These are phyloP conservation scores for Neurospora sp. DNA, from an alignment of 495 filamentous ascomycete species.

Conservation along the genomic window DNA sequence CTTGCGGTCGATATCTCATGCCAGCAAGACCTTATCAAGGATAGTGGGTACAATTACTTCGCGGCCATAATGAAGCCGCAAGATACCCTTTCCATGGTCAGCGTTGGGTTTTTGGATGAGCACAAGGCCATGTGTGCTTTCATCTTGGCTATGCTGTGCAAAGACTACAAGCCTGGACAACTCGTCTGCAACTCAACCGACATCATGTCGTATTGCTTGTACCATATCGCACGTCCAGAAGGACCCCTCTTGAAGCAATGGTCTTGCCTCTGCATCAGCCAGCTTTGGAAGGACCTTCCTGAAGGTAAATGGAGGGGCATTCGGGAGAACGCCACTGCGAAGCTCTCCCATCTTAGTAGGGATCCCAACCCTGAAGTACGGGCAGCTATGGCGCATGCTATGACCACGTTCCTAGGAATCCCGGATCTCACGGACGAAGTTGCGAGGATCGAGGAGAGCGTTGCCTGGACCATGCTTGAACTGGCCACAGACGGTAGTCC, in stretches of 20 bases:
- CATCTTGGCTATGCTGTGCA: conserved; percentile 93
- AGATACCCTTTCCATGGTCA: conserved; percentile 71
- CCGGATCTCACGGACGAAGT: conserved; percentile 88
- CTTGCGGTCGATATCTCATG: conserved; percentile 90
- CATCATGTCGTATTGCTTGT: conserved; percentile 73
- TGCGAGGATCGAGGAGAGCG: conserved; percentile 74
- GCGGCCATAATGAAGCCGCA: conserved; percentile 76
- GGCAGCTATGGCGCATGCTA: conserved; percentile 82
- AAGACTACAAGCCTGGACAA: conserved; percentile 81
- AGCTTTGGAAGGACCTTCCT: conserved; percentile 82
- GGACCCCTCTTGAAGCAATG: conserved; percentile 89
- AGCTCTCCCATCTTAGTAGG: conserved; percentile 69
- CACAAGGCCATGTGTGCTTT: conserved; percentile 99
- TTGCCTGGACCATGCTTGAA: conserved; percentile 72
- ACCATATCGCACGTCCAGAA: conserved; percentile 69
- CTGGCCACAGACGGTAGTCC: conserved; percentile 88
- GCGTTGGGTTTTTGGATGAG: conserved; percentile 75
- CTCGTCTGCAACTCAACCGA: conserved; percentile 77
- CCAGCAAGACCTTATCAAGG: conserved; percentile 86
- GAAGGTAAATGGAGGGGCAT: conserved; percentile 95
- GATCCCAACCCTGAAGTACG: conserved; percentile 92
- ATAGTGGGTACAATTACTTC: conserved; percentile 96
- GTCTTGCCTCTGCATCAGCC: conserved; percentile 92
- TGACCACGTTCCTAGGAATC: conserved; percentile 89
- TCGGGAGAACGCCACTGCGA: conserved; percentile 63